phyloP scores from a whole-genome alignment of 768 basidiomycete species.

The Termitomyces sp. region DNA sequence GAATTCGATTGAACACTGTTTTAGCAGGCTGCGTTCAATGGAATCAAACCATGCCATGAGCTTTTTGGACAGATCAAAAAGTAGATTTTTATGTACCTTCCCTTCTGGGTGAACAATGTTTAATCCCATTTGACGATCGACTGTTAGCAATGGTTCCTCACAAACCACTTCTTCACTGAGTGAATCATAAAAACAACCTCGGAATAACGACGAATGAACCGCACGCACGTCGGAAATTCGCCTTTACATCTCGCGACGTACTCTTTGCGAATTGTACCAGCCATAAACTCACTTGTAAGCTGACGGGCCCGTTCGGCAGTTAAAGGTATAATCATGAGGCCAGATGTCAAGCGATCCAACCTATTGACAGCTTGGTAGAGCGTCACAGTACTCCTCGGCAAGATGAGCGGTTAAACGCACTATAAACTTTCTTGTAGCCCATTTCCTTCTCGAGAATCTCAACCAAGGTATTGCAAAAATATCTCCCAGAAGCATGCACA shows the following conservation, averaged over 20 bases:
- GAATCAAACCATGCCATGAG: neutral
- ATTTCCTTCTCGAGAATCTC: slow-evolving; percentile 84
- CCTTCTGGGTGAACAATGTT: slow-evolving; percentile 96
- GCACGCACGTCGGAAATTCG: slow-evolving; percentile 72
- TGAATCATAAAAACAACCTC: neutral
- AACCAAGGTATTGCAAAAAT: slow-evolving; percentile 81
- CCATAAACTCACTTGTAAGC: slow-evolving; percentile 77
- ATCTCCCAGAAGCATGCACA: slow-evolving; percentile 89
- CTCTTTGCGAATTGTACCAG: slow-evolving; percentile 81
- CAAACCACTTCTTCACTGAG: slow-evolving; percentile 73
- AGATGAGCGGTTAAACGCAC: slow-evolving; percentile 40
- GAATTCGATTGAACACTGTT: slow-evolving; percentile 81
- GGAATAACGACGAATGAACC: slow-evolving; percentile 6
- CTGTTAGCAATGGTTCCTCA: slow-evolving; percentile 81
- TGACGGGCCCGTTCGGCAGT: slow-evolving; percentile 60
- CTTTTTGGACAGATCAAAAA: neutral
- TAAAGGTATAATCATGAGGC: slow-evolving; percentile 89
- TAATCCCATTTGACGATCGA: slow-evolving; percentile 95
- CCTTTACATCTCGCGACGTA: slow-evolving; percentile 89
- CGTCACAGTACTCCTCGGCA: neutral
- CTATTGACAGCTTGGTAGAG: slow-evolving; percentile 79
- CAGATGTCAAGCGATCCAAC: slow-evolving; percentile 90
- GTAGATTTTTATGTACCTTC: slow-evolving; percentile 49
- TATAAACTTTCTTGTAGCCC: slow-evolving; percentile 74
- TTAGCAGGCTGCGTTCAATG: slow-evolving; percentile 58